Evolutionary conservation across 83 land plant species (phyloP), one percentile per base, ranked within the genome.

Genomic region (Picea abies): DNA sequence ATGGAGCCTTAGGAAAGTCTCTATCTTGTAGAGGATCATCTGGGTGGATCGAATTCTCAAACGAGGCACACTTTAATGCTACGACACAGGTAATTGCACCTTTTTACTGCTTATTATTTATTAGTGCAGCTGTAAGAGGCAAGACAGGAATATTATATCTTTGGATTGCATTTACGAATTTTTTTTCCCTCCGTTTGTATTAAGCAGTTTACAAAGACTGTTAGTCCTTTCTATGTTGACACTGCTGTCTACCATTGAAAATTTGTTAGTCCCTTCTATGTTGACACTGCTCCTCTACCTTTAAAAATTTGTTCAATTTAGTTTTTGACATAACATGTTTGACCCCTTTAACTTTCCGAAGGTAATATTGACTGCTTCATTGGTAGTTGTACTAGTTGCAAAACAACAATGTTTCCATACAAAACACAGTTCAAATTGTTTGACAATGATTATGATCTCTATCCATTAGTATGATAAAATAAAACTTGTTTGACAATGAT

Each of bases 181-280:
- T 47, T 41, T 9, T 20, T 75, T 47, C 23, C 4, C 26, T 75
- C 49, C 5, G 20, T 47, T 41, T 75, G 78, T 75, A 56, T 47
- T 75, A 44, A 56, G 26, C 78, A 75, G 10, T 23, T 47, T 75
- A n/a, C 16, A 2, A 19, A 75, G 52, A 25, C 16, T 75, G 25
- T 11, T 47, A 56, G 60, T 75, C 49, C 58, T 29, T 75, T 75
- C 20, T 47, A 47, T 47, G 12, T 22, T 73, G 23, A 44, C 52
- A 11, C 2, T 73, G 5, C 5, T 41, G 7, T 15, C 4, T 44
- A 12, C 17, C 23, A n/a, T 49, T 47, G 58, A 75, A 49, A n/a
- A 2, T 71, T 71, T 75, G 25, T 11, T 75, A 56, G 78, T 47
- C 49, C 58, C 78, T 75, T 73, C n/a, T 75, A 47, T n/a, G 4